These are phyloP conservation scores for Epicoccum sorghinum DNA, from an alignment of 2,329 filamentous ascomycete genomes.

Conservation along the genomic window DNA sequence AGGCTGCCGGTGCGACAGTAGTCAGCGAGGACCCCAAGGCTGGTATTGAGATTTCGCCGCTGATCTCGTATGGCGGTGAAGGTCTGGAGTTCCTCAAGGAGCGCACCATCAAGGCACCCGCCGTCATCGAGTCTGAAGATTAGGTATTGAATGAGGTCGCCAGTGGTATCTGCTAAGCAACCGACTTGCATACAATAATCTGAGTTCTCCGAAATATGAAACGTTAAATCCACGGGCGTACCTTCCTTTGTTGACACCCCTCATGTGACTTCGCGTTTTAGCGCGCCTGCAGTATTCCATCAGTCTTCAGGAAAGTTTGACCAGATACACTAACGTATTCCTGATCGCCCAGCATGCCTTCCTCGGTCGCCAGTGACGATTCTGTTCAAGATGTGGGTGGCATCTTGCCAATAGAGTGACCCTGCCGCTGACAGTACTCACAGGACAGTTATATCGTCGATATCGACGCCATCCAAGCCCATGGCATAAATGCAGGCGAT, in stretches of 20 bases:
- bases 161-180: too few species aligned
- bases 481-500: slow-evolving; percentile 69
- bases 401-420: background rate
- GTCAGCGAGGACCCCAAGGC: slow-evolving; percentile 61
- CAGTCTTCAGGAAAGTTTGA: background rate
- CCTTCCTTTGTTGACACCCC: slow-evolving; percentile 21
- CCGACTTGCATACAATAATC: too few species aligned
- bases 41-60: slow-evolving; percentile 88
- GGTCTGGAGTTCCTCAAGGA: slow-evolving; percentile 66
- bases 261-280: slow-evolving; percentile 26
- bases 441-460: slow-evolving; percentile 66
- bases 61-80: slow-evolving; percentile 84
- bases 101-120: slow-evolving; percentile 66
- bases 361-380: slow-evolving; percentile 60
- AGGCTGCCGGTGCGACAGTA: slow-evolving; percentile 77
- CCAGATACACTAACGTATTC: too few species aligned
- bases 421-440: background rate
- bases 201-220: too few species aligned
- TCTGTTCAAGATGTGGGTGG: slow-evolving; percentile 55
- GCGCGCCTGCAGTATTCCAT: slow-evolving; percentile 15
- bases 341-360: slow-evolving; percentile 38
- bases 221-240: background rate
- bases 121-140: slow-evolving; percentile 67
- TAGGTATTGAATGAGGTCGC: slow-evolving; percentile 19
- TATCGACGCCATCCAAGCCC: slow-evolving; percentile 69